These are phyloP conservation scores for Tricharina praecox DNA, from an alignment of 495 filamentous ascomycete species.

Conservation along the genomic window DNA sequence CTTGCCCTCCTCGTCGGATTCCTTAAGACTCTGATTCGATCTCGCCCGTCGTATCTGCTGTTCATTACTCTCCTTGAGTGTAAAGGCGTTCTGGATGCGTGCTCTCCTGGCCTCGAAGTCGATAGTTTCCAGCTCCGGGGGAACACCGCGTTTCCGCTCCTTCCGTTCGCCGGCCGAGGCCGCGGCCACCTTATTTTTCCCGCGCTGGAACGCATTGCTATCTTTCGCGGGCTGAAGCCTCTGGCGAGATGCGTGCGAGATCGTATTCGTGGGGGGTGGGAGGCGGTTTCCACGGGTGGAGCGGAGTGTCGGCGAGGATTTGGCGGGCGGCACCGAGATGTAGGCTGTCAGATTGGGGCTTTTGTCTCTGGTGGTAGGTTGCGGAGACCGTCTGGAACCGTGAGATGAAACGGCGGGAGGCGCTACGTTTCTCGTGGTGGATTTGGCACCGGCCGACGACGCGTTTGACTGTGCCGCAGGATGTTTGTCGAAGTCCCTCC, in stretches of 20 bases:
- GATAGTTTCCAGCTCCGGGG: slow-evolving; percentile 36
- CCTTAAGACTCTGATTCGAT: slow-evolving; percentile 19
- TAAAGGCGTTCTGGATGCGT: slow-evolving; percentile 49
- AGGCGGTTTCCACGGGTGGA: slow-evolving; percentile 20
- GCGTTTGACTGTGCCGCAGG: not conserved
- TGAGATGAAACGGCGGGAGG: slow-evolving; percentile 18
- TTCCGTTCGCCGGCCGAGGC: slow-evolving; percentile 26
- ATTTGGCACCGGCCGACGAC: no score
- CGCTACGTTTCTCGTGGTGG: slow-evolving; percentile 1
- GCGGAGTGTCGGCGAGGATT: slow-evolving; percentile 34
- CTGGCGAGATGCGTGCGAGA: slow-evolving; percentile 14
- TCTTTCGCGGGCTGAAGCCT: slow-evolving; percentile 24
- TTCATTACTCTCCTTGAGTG: slow-evolving; percentile 40
- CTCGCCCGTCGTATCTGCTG: slow-evolving; percentile 12
- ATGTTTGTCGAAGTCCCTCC: no score
- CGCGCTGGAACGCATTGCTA: slow-evolving; percentile 22
- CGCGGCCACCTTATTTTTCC: slow-evolving; percentile 13
- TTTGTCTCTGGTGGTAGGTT: slow-evolving; percentile 28
- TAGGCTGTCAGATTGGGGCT: slow-evolving; percentile 45
- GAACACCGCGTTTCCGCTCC: slow-evolving; percentile 24
- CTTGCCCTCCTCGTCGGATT: slow-evolving; percentile 6
- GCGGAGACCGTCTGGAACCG: slow-evolving; percentile 22
- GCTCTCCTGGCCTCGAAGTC: slow-evolving; percentile 50
- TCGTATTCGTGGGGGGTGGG: slow-evolving; percentile 3
- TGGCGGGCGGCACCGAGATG: slow-evolving; percentile 43